Evolutionary conservation across 345 rosid genomes (phyloP).

Genomic region (Cardamine chenopodiifolia): DNA sequence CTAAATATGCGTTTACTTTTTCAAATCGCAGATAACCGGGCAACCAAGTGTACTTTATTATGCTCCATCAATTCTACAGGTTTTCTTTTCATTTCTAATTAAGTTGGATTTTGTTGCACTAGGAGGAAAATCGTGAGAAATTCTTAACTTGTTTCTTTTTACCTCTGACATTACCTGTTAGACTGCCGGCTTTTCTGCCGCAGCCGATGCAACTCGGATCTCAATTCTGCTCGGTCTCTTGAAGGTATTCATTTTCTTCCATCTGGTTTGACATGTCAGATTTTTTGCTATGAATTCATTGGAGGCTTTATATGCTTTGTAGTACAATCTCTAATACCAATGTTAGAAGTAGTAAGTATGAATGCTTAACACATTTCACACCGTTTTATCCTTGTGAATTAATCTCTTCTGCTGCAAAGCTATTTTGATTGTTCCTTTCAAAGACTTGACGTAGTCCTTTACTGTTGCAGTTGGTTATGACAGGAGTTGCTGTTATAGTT

Average conservation of each 20-base stretch:
- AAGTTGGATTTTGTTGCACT: conserved; percentile 23
- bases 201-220: conserved; percentile 95
- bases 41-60: conserved; percentile 98
- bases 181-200: conserved; percentile 97
- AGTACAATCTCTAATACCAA: conserved; percentile 12
- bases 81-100: conserved; percentile 30
- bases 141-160: conserved; percentile 26
- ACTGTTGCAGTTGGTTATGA: conserved; percentile 78
- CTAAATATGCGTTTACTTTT: neutral
- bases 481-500: conserved; percentile 78
- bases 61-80: conserved; percentile 92
- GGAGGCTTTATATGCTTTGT: neutral
- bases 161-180: conserved; percentile 41
- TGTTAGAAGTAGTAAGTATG: conserved; percentile 3
- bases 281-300: neutral
- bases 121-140: conserved; percentile 2
- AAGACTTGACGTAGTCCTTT: conserved; percentile 15
- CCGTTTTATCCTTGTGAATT: neutral
- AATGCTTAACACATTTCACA: neutral
- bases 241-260: conserved; percentile 55
- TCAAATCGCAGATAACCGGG: conserved; percentile 76
- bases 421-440: neutral
- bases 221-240: conserved; percentile 84
- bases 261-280: conserved; percentile 12
- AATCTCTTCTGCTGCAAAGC: conserved; percentile 1